Evolutionary conservation across 768 basidiomycete genomes (phyloP), one percentile per base, ranked within the genome.

Genomic region (Mycena haematopus): DNA sequence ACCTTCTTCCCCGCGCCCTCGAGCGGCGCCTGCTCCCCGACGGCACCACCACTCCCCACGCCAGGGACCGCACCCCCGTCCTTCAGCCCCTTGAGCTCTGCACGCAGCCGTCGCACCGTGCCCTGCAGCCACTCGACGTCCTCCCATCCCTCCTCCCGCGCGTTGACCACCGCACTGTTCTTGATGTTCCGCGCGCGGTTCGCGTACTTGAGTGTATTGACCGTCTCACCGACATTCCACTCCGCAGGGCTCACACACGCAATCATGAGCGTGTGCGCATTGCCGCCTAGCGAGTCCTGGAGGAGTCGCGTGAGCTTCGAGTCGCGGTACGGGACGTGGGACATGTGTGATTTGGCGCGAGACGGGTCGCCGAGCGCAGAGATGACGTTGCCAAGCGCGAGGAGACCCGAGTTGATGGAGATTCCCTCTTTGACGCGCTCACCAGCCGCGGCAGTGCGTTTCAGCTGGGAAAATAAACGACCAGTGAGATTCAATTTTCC

Each of bases 391-490:
- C 97, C 97, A 22, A 99, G 85, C 19, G 97, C 96, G 36, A 95
- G 84, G 35, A 99, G 86, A 63, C 97, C 97, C 64, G 93, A 92
- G 79, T 99, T 99, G 79, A 99, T 99, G 29, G 94, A 95, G 56
- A 97, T 97, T n/a, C 96, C 96, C 78, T 98, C 97, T 75, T 95
- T 99, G 76, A 96, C 93, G 58, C 96, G 91, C 65, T 98, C 96
- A 6, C 97, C 97, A 10, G 89, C 90, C 6, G 96, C 97, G 0
- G 95, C 93, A 10, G 97, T 99, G 45, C 97, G 89, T 76, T 99
- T 99, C 50, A 99, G 82, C 92, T 95, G 69, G 13, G 15, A 27
- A n/a, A n/a, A n/a, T n/a, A n/a, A 24, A 24, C 29, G 29, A 9
- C 9, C 29, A 8, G 36, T 52, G 17, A 27, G 17, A 6, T 40